Conservation (phyloP, 192 early-diverging fungal genomes). For the Jimgerdemannia lactiflua region DNA sequence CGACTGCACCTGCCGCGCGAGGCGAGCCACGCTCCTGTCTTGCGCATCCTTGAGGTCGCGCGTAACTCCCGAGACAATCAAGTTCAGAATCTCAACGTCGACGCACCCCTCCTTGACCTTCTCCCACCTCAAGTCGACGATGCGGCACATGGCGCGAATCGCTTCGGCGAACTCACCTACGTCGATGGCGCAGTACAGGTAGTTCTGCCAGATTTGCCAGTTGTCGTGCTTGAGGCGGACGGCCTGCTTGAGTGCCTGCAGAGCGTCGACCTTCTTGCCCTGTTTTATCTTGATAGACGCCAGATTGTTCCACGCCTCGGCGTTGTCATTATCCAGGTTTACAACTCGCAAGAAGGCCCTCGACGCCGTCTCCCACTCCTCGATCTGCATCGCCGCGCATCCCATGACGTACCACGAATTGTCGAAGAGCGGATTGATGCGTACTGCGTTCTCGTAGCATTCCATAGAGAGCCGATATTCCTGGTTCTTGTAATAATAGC, state of each 20-base stretch:
- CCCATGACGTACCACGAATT: constrained; percentile 96
- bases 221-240: constrained; percentile 74
- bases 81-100: constrained; percentile 77
- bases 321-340: constrained; percentile 71
- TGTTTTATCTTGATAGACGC: constrained; percentile 76
- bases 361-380: constrained; percentile 73
- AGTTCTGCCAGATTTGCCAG: constrained; percentile 95
- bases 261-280: constrained; percentile 75
- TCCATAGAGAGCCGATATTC: constrained; percentile 66
- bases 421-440: constrained; percentile 93
- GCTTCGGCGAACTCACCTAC: constrained; percentile 79
- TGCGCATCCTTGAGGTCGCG: constrained; percentile 52
- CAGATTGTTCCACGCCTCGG: constrained; percentile 98
- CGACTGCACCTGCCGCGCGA: constrained; percentile 50
- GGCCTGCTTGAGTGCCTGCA: constrained; percentile 79
- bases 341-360: constrained; percentile 77
- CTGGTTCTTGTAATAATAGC: constrained; percentile 66
- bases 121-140: constrained; percentile 77
- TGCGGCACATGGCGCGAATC: constrained; percentile 78
- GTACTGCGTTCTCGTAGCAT: constrained; percentile 78
- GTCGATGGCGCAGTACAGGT: constrained; percentile 74
- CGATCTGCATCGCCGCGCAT: constrained; percentile 82
- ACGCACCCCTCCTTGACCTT: constrained; percentile 67
- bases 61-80: constrained; percentile 67
- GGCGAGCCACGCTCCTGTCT: constrained; percentile 43